A percentile compares a stretch with the other conserved stretches of the same genome.
phyloP scores from a whole-genome alignment of 352 stramenopile species.

The Globisporangium okanoganense region DNA sequence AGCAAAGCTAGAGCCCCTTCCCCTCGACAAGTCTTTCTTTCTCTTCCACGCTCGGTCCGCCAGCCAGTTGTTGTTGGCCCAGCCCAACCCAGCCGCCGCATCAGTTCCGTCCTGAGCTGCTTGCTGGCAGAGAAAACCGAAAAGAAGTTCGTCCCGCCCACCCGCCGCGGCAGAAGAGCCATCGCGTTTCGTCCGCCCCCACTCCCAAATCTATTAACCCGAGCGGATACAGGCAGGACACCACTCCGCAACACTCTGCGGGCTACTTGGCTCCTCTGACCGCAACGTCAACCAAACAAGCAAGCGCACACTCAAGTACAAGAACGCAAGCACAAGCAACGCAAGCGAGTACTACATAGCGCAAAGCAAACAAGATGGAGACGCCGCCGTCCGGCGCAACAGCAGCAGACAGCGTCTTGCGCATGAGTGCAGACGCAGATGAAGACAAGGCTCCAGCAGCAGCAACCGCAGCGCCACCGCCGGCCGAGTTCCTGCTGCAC shows the following conservation, averaged over 20 bases:
- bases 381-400: not conserved
- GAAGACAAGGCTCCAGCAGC: not conserved
- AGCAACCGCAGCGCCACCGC: not conserved
- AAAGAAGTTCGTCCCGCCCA: not conserved
- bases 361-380: not conserved
- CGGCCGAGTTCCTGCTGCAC: conserved; percentile 21
- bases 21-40: conserved; percentile 6
- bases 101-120: not conserved
- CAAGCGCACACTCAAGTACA: not conserved
- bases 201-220: conserved; percentile 11
- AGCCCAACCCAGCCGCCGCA: not conserved
- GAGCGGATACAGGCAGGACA: conserved; percentile 6
- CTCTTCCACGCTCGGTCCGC: not conserved
- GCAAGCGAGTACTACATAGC: conserved; percentile 1
- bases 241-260: not conserved
- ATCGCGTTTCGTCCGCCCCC: conserved; percentile 6
- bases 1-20: not conserved
- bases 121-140: conserved; percentile 5
- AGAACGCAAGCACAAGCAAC: not conserved
- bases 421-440: not conserved
- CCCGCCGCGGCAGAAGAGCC: conserved; percentile 17
- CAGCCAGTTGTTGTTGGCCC: conserved; percentile 1
- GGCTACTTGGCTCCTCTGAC: conserved; percentile 4
- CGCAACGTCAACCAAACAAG: not conserved
- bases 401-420: conserved; percentile 5